Evolutionary conservation across 768 basidiomycete genomes (phyloP).

Genomic region (Hygrophorus pudorinus): DNA sequence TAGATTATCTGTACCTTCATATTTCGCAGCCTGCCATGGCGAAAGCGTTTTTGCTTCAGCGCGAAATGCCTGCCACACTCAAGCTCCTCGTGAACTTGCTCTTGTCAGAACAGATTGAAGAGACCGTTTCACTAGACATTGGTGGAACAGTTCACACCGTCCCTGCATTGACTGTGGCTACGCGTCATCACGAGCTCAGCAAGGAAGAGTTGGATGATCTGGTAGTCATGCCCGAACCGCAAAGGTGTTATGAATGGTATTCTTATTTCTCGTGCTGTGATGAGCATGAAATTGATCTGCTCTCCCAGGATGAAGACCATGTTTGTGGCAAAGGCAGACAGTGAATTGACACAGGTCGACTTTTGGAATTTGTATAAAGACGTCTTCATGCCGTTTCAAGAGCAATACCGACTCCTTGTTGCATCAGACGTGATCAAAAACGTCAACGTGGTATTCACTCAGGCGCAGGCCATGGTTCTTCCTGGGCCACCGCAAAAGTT

Average conservation of each 20-base stretch:
- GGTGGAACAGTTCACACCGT: constrained; percentile 48
- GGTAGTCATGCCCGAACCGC: constrained; percentile 54
- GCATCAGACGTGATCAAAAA: constrained; percentile 95
- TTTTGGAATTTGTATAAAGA: constrained; percentile 94
- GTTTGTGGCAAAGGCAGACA: constrained; percentile 66
- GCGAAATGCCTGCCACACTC: constrained; percentile 60
- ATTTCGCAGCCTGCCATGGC: constrained; percentile 67
- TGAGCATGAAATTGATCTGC: not conserved
- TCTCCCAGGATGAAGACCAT: constrained; percentile 78
- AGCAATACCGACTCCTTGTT: constrained; percentile 52
- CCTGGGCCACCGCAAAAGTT: constrained; percentile 66
- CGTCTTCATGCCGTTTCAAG: constrained; percentile 54
- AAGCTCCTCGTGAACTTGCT: constrained; percentile 59
- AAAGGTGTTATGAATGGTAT: constrained; percentile 78
- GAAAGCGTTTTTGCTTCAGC: constrained; percentile 64
- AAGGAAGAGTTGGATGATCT: constrained; percentile 58
- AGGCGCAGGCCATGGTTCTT: constrained; percentile 81
- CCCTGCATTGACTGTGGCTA: constrained; percentile 36
- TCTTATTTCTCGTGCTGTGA: constrained; percentile 9
- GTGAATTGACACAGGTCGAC: constrained; percentile 86
- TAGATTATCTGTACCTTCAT: constrained; percentile 71
- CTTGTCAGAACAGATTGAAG: constrained; percentile 63
- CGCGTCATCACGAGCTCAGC: constrained; percentile 57
- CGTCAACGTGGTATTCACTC: constrained; percentile 75
- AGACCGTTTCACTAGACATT: constrained; percentile 55